Evolutionary conservation across 1,284 basidiomycete species (phyloP), one percentile per base, ranked within the genome.

Genomic region (Naganishia sp.): DNA sequence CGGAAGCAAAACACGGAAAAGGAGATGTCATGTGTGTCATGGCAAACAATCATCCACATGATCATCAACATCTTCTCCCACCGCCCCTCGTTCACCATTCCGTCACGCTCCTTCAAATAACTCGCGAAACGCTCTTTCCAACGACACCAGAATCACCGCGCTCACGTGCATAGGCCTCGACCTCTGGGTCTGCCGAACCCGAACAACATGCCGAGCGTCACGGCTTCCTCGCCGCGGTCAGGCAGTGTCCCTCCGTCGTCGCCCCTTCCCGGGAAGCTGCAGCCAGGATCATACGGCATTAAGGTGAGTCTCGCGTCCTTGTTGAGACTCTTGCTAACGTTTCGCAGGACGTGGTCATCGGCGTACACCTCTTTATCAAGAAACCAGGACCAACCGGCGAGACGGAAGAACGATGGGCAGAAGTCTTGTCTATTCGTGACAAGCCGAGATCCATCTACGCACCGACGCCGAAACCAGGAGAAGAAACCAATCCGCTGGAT

Each of bases 401-500:
- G 72, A 82, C 83, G 52, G 92, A 95, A 80, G 90, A 95, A 75
- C 88, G 94, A 65, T 87, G 92, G 66, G 94, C 93, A 18, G 94
- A 97, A 81, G 89, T 97, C 69, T 84, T 97, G 16, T 94, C 92
- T 53, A 93, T 94, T 66, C 88, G 94, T 60, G 90, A 93, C 75
- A 89, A 89, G 78, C 87, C 87, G 63, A 81, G 84, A 56, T 77
- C 78, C 23, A 73, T 77, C 16, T 89, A 88, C 72, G 80, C 85
- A 0, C 89, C 80, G 74, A 68, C 77, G 80, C 70, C 85, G 82
- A 71, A 85, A 83, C 57, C 90, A 86, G 77, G 74, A 46, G 75
- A 78, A 74, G 42, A 75, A 25, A 71, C 76, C 15, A 75, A 78
- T 67, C 74, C 77, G 1, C 73, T 75, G 44, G 90, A 93, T 77